These are phyloP conservation scores for Thelonectria olida DNA, from an alignment of 2,329 filamentous ascomycete genomes.

Conservation along the genomic window DNA sequence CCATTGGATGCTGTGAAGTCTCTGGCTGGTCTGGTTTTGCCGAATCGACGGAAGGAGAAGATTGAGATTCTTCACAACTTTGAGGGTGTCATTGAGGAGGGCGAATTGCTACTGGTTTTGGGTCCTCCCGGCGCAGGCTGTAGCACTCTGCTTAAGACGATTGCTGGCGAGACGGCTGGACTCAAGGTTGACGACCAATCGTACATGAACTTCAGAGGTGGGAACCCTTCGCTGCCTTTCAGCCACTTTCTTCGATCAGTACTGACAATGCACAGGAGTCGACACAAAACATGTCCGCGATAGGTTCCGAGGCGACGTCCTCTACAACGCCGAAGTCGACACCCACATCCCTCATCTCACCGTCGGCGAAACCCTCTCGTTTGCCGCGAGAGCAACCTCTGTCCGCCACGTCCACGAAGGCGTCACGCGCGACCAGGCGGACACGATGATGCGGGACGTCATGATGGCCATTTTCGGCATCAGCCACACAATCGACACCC, in stretches of 20 bases:
- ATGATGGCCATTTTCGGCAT: slow-evolving; percentile 82
- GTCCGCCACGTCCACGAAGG: slow-evolving; percentile 60
- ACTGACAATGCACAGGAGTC: slow-evolving; percentile 33
- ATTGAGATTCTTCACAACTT: slow-evolving; percentile 42
- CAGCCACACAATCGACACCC: slow-evolving; percentile 75
- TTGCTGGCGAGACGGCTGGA: slow-evolving; percentile 61
- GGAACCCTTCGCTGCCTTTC: not conserved
- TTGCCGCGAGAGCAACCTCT: slow-evolving; percentile 70
- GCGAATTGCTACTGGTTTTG: slow-evolving; percentile 48
- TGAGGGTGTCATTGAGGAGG: slow-evolving; percentile 42
- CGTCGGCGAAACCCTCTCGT: slow-evolving; percentile 70
- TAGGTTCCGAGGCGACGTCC: slow-evolving; percentile 61
- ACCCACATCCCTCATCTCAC: slow-evolving; percentile 74
- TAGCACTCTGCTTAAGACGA: slow-evolving; percentile 65
- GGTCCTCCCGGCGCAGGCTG: slow-evolving; percentile 65
- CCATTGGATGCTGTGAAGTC: slow-evolving; percentile 25
- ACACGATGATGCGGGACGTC: slow-evolving; percentile 55
- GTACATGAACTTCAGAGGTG: slow-evolving; percentile 62
- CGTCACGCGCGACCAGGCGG: slow-evolving; percentile 19
- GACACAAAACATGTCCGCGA: slow-evolving; percentile 48
- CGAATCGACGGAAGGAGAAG: slow-evolving; percentile 7
- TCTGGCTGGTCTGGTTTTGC: slow-evolving; percentile 3
- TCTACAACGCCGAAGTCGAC: slow-evolving; percentile 73
- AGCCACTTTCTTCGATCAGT: not conserved
- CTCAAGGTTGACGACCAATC: slow-evolving; percentile 35